Evolutionary conservation across 2,329 filamentous ascomycete species (phyloP).

Genomic region (Phialocephala subalpina): DNA sequence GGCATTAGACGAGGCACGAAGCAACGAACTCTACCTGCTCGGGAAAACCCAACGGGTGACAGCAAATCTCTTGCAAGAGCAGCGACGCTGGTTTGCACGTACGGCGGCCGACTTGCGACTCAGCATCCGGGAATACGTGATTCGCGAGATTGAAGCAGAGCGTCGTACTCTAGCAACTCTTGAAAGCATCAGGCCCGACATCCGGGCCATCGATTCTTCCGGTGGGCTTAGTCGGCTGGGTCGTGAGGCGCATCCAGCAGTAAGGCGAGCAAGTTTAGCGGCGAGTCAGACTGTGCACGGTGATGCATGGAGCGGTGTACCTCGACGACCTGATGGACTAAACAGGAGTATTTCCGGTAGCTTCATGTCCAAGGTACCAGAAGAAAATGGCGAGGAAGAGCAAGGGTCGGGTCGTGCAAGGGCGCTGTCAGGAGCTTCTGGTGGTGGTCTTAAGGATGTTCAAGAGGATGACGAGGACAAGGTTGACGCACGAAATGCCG

Average conservation of each 20-base stretch:
- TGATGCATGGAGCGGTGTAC: slow-evolving; percentile 97
- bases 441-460: slow-evolving; percentile 62
- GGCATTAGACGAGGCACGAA: slow-evolving; percentile 85
- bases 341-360: slow-evolving; percentile 80
- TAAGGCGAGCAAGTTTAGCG: slow-evolving; percentile 77
- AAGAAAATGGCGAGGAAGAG: slow-evolving; percentile 66
- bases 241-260: slow-evolving; percentile 81
- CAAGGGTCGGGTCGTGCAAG: slow-evolving; percentile 46
- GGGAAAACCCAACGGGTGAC: slow-evolving; percentile 92
- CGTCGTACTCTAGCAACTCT: slow-evolving; percentile 88
- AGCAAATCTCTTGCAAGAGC: slow-evolving; percentile 85
- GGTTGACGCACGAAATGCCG: slow-evolving; percentile 91
- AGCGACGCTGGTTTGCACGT: slow-evolving; percentile 87
- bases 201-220: slow-evolving; percentile 89
- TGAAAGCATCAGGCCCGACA: slow-evolving; percentile 92
- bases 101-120: slow-evolving; percentile 84
- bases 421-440: slow-evolving; percentile 42
- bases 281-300: slow-evolving; percentile 95
- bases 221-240: slow-evolving; percentile 91
- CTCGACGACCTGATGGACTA: slow-evolving; percentile 76
- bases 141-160: slow-evolving; percentile 95
- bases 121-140: slow-evolving; percentile 89
- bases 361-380: slow-evolving; percentile 68
- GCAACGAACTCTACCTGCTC: slow-evolving; percentile 80
- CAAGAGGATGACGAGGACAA: slow-evolving; percentile 93